These are phyloP conservation scores for Suillus clintonianus DNA, from an alignment of 768 basidiomycete genomes.

Conservation along the genomic window DNA sequence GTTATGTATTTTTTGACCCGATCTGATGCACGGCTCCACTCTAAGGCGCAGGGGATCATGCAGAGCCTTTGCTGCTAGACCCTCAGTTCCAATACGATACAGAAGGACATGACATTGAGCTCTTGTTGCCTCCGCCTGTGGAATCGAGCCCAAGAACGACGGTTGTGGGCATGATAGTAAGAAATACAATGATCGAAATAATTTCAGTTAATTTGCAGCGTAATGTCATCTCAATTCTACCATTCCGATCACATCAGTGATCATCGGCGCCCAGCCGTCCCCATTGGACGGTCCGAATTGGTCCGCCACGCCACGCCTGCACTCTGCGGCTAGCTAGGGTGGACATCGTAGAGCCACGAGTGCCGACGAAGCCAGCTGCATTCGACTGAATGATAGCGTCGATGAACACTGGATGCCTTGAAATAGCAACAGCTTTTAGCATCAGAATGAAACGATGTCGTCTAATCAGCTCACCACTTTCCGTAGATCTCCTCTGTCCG, in stretches of 20 bases:
- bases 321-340: conserved; percentile 64
- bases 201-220: not conserved
- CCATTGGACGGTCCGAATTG: conserved; percentile 55
- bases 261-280: conserved; percentile 59
- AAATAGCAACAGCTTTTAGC: not conserved
- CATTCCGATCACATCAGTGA: conserved; percentile 34
- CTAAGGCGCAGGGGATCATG: too few relatives aligned
- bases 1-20: too few relatives aligned
- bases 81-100: conserved; percentile 43
- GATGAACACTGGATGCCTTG: conserved; percentile 71
- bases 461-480: conserved; percentile 41
- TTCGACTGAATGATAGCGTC: conserved; percentile 72
- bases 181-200: not conserved
- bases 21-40: too few relatives aligned
- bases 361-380: conserved; percentile 71
- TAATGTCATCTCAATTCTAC: too few relatives aligned
- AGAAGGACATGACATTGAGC: conserved; percentile 37
- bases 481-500: conserved; percentile 47
- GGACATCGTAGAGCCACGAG: conserved; percentile 71
- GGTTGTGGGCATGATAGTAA: not conserved
- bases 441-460: not conserved
- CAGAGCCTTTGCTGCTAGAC: too few relatives aligned
- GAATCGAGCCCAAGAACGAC: conserved; percentile 56
- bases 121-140: conserved; percentile 60
- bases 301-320: conserved; percentile 65